Conservation (phyloP, 805 yeast species). For the Limtongia smithiae region DNA sequence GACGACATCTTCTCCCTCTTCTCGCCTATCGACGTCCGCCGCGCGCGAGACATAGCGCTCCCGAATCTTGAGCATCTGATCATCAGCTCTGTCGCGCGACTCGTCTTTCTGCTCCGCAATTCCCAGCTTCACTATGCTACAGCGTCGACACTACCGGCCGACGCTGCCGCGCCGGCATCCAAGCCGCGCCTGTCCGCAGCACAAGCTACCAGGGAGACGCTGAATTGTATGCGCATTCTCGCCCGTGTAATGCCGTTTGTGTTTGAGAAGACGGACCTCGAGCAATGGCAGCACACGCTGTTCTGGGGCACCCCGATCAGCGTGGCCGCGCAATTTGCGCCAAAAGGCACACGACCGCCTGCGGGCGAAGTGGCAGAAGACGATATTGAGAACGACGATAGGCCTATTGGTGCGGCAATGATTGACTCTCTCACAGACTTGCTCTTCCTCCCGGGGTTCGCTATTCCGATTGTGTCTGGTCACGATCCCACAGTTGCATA, state of each 20-base stretch:
- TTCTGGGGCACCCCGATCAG: slow-evolving; percentile 44
- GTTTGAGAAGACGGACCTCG: slow-evolving; percentile 50
- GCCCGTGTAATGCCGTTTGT: slow-evolving; percentile 64
- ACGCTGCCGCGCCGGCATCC: background rate
- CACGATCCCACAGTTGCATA: slow-evolving; percentile 37
- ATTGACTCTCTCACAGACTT: slow-evolving; percentile 44
- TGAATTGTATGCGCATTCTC: slow-evolving; percentile 62
- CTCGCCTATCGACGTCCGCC: slow-evolving; percentile 54
- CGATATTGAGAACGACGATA: slow-evolving; percentile 6
- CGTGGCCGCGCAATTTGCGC: slow-evolving; percentile 3
- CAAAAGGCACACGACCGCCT: background rate
- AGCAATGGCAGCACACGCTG: slow-evolving; percentile 38
- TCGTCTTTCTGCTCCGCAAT: slow-evolving; percentile 11
- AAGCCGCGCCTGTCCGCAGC: slow-evolving; percentile 8
- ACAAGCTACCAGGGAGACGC: slow-evolving; percentile 38
- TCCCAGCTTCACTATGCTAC: slow-evolving; percentile 12
- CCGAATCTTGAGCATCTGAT: slow-evolving; percentile 57
- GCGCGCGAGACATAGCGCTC: slow-evolving; percentile 55
- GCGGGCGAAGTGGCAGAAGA: background rate
- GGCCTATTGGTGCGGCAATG: slow-evolving; percentile 40
- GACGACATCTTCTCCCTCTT: slow-evolving; percentile 58
- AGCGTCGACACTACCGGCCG: background rate
- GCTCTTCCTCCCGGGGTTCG: slow-evolving; percentile 57
- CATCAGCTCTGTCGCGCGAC: slow-evolving; percentile 37
- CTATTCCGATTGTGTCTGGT: slow-evolving; percentile 39